These are phyloP conservation scores for Boletus semigastroideus DNA, from an alignment of 1,284 basidiomycete species.

Conservation along the genomic window DNA sequence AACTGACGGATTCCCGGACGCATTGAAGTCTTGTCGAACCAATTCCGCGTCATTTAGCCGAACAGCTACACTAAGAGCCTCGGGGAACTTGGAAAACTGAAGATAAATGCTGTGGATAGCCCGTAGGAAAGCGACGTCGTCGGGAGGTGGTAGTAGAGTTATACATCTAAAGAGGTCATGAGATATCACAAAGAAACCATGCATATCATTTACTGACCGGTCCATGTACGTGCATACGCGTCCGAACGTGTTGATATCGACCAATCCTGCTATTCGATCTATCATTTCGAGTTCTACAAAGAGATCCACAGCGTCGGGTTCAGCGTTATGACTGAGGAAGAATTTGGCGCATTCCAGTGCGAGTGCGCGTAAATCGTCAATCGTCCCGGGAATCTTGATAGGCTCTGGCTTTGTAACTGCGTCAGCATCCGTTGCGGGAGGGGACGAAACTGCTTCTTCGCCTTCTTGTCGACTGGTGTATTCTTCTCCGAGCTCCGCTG, in stretches of 20 bases:
- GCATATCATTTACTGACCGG: slow-evolving; percentile 52
- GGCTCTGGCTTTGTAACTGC: slow-evolving; percentile 31
- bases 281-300: slow-evolving; percentile 95
- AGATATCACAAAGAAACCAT: slow-evolving; percentile 9
- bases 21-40: slow-evolving; percentile 83
- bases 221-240: slow-evolving; percentile 99
- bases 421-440: slow-evolving; percentile 34
- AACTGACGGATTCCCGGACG: slow-evolving; percentile 82
- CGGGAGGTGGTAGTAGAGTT: slow-evolving; percentile 89
- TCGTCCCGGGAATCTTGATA: slow-evolving; percentile 46
- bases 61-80: slow-evolving; percentile 88
- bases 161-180: slow-evolving; percentile 64
- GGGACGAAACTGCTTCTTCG: slow-evolving; percentile 38
- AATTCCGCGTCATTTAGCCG: slow-evolving; percentile 82
- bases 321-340: slow-evolving; percentile 92
- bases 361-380: slow-evolving; percentile 75
- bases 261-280: slow-evolving; percentile 70
- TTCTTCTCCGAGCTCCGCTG: slow-evolving; percentile 95
- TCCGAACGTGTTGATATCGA: slow-evolving; percentile 87
- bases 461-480: slow-evolving; percentile 62
- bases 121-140: slow-evolving; percentile 88
- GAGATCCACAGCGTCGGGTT: slow-evolving; percentile 97
- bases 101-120: slow-evolving; percentile 92
- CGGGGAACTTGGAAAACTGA: slow-evolving; percentile 85
- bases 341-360: slow-evolving; percentile 90